Conservation (phyloP, 768 basidiomycete species). For the Leccinum aurantiacum region DNA sequence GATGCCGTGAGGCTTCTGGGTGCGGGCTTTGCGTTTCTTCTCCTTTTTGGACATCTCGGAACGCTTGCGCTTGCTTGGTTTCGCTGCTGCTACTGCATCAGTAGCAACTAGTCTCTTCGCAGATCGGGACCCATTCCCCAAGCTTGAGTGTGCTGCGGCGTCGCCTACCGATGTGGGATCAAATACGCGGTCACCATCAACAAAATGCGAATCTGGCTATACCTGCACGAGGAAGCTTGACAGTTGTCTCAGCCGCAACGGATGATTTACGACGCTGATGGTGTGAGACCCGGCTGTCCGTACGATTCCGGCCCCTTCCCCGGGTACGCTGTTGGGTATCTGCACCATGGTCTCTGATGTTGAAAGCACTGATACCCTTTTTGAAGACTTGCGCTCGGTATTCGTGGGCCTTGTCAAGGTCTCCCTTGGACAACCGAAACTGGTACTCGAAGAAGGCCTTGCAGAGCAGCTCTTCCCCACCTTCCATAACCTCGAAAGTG, state of each 20-base stretch:
- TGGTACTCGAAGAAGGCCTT: constrained; percentile 26
- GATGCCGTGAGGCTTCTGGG: constrained; percentile 20
- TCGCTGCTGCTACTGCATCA: neutral
- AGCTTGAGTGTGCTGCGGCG: neutral
- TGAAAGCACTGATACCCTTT: constrained; percentile 12
- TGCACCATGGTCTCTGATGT: neutral
- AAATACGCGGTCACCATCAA: neutral
- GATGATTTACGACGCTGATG: neutral
- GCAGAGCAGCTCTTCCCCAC: constrained; percentile 15
- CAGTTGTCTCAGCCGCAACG: neutral
- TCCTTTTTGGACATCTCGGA: neutral
- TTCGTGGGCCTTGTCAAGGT: neutral
- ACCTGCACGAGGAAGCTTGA: constrained; percentile 12
- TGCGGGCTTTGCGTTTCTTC: constrained; percentile 25
- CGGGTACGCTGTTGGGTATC: neutral
- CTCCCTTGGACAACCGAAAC: neutral
- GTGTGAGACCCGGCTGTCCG: neutral
- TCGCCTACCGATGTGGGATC: constrained; percentile 3
- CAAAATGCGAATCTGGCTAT: neutral
- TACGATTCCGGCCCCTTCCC: neutral
- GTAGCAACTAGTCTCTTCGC: neutral
- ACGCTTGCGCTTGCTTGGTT: neutral
- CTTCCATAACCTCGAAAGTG: constrained; percentile 7
- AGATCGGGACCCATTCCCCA: neutral
- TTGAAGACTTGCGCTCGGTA: neutral